phyloP scores from a whole-genome alignment of 495 filamentous ascomycete genomes.

The Aspergillus heteromorphus region DNA sequence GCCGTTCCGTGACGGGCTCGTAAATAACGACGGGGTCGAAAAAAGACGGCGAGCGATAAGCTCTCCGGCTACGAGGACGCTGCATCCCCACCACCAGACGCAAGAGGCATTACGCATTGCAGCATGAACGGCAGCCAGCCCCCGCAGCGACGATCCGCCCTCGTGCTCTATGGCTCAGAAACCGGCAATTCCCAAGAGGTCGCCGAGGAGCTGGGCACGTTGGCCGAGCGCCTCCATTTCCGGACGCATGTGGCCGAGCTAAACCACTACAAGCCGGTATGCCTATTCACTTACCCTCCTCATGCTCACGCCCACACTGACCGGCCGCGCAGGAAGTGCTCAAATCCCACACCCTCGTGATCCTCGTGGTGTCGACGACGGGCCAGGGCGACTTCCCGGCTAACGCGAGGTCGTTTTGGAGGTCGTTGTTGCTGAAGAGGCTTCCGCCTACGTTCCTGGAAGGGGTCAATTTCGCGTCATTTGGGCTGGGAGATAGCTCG shows the following conservation, averaged over 20 bases:
- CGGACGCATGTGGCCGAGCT: constrained; percentile 66
- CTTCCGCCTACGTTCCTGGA: constrained; percentile 65
- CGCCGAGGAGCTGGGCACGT: constrained; percentile 72
- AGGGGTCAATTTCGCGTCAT: constrained; percentile 67
- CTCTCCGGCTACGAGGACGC: not conserved
- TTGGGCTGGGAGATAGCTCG: constrained; percentile 90
- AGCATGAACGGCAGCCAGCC: constrained; percentile 22
- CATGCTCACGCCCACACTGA: not conserved
- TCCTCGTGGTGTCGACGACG: constrained; percentile 85
- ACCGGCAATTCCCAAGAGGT: constrained; percentile 89
- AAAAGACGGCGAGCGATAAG: not conserved
- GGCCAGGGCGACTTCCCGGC: constrained; percentile 89
- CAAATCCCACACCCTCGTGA: constrained; percentile 52
- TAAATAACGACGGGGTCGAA: not conserved
- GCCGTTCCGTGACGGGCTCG: constrained; percentile 10
- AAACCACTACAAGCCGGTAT: constrained; percentile 69
- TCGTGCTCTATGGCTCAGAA: constrained; percentile 90
- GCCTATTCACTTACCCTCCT: constrained; percentile 19
- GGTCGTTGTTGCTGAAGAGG: constrained; percentile 68
- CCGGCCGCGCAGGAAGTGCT: constrained; percentile 35
- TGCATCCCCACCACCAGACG: not conserved
- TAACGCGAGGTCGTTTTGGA: constrained; percentile 81
- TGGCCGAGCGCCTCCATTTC: constrained; percentile 72
- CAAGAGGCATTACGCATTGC: not conserved
- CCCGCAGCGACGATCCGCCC: constrained; percentile 46